Conservation (phyloP, 2,329 filamentous ascomycete species). For the Phialemoniopsis sp. region DNA sequence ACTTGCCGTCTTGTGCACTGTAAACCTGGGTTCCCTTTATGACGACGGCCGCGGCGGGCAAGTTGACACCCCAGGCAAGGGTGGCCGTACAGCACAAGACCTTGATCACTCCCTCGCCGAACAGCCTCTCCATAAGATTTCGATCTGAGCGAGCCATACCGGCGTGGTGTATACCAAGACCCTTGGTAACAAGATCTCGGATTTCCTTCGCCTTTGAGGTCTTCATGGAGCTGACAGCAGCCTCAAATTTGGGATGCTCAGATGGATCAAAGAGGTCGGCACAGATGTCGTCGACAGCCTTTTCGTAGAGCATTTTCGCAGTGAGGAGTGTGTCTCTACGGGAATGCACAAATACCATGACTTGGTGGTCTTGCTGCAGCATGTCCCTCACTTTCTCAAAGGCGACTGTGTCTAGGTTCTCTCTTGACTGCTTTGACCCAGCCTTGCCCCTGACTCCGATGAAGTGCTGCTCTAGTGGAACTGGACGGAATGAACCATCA, state of each 20-base stretch:
- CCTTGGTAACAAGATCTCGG: constrained; percentile 83
- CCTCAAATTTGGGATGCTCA: constrained; percentile 73
- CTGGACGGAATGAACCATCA: constrained; percentile 90
- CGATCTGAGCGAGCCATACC: constrained; percentile 93
- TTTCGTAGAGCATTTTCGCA: constrained; percentile 79
- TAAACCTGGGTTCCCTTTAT: constrained; percentile 99
- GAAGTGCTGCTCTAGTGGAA: constrained; percentile 95
- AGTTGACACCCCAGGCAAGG: constrained; percentile 96
- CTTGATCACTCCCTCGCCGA: constrained; percentile 87
- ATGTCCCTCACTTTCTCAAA: constrained; percentile 96
- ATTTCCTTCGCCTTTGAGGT: constrained; percentile 81
- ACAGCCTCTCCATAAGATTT: constrained; percentile 92
- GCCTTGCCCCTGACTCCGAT: constrained; percentile 92
- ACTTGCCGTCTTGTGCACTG: constrained; percentile 93
- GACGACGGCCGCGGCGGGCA: constrained; percentile 91
- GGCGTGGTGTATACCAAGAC: constrained; percentile 92
- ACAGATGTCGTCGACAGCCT: constrained; percentile 77
- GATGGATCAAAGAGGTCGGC: constrained; percentile 80
- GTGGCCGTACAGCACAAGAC: constrained; percentile 98
- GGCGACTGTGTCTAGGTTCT: constrained; percentile 81
- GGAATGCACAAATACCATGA: constrained; percentile 99
- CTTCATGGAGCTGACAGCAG: constrained; percentile 80
- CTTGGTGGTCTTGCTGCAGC: constrained; percentile 86
- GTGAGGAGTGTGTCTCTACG: constrained; percentile 90
- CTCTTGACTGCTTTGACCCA: constrained; percentile 73